phyloP scores from a whole-genome alignment of 345 rosid genomes.

The Raphanus raphanistrum region DNA sequence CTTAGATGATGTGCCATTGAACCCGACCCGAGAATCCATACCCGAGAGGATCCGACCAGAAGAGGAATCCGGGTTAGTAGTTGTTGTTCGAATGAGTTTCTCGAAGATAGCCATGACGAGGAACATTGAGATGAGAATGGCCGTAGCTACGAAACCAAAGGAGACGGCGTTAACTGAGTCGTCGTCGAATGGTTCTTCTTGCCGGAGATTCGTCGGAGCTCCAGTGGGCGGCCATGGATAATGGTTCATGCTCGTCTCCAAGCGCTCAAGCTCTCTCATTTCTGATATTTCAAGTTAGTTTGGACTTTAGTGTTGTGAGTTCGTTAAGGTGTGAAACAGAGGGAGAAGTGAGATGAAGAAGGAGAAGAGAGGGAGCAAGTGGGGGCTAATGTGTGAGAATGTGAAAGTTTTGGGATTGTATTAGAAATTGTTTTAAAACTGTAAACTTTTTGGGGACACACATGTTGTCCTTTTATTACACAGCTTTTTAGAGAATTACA shows the following conservation, averaged over 20 bases:
- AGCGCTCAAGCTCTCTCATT: slow-evolving; percentile 36
- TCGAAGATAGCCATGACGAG: slow-evolving; percentile 92
- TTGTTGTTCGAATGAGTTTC: slow-evolving; percentile 46
- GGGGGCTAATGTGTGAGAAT: slow-evolving; percentile 37
- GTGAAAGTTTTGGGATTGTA: slow-evolving; percentile 36
- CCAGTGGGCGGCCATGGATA: slow-evolving; percentile 66
- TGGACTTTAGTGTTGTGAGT: background rate
- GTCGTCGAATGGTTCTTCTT: slow-evolving; percentile 64
- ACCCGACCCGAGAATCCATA: background rate
- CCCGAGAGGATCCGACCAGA: background rate
- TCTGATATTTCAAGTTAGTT: background rate
- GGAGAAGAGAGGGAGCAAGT: slow-evolving; percentile 6
- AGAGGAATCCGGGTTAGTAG: background rate
- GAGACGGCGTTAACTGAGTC: slow-evolving; percentile 88
- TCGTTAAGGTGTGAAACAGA: background rate
- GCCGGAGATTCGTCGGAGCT: slow-evolving; percentile 60
- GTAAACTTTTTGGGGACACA: slow-evolving; percentile 40
- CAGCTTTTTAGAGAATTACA: slow-evolving; percentile 34
- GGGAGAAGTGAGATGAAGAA: background rate
- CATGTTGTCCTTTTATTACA: slow-evolving; percentile 42
- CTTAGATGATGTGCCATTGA: background rate
- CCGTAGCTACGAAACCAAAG: slow-evolving; percentile 95
- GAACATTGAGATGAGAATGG: slow-evolving; percentile 96
- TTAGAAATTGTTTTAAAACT: background rate
- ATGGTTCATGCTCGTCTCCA: slow-evolving; percentile 18